Conservation (phyloP, 306 rosid genomes). For the Citrullus mucosospermus region DNA sequence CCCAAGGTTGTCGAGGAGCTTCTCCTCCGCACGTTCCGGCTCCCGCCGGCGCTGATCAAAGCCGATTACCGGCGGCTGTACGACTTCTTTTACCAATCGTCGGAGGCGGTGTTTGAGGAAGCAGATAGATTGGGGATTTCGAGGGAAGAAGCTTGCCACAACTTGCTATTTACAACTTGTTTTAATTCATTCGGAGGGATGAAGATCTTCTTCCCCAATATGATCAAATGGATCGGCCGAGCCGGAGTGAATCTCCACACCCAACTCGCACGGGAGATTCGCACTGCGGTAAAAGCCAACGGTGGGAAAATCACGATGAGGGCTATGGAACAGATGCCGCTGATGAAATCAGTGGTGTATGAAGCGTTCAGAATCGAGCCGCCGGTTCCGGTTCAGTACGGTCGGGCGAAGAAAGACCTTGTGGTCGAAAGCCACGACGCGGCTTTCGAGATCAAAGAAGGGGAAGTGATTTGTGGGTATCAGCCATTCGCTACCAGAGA, state of each 20-base stretch:
- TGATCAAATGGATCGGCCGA: slow-evolving; percentile 46
- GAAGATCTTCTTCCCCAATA: slow-evolving; percentile 49
- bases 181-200: slow-evolving; percentile 79
- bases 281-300: slow-evolving; percentile 36
- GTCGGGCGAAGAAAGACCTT: slow-evolving; percentile 55
- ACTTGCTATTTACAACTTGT: slow-evolving; percentile 70
- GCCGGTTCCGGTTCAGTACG: slow-evolving; percentile 67
- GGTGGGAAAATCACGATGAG: slow-evolving; percentile 63
- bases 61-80: slow-evolving; percentile 53
- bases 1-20: slow-evolving; percentile 54
- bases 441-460: slow-evolving; percentile 50
- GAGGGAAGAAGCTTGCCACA: slow-evolving; percentile 81
- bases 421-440: slow-evolving; percentile 73
- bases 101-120: slow-evolving; percentile 40
- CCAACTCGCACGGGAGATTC: slow-evolving; percentile 47
- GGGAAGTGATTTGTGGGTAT: slow-evolving; percentile 69
- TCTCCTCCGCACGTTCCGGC: slow-evolving; percentile 36
- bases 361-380: slow-evolving; percentile 77
- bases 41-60: slow-evolving; percentile 45
- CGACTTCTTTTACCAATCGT: slow-evolving; percentile 55
- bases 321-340: slow-evolving; percentile 59
- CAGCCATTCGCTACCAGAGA: slow-evolving; percentile 92
- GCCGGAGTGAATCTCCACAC: slow-evolving; percentile 56
- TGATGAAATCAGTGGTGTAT: slow-evolving; percentile 76
- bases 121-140: slow-evolving; percentile 63